Evolutionary conservation across 768 basidiomycete genomes (phyloP), one percentile per base, ranked within the genome.

Genomic region (Phylloporus scabripes): DNA sequence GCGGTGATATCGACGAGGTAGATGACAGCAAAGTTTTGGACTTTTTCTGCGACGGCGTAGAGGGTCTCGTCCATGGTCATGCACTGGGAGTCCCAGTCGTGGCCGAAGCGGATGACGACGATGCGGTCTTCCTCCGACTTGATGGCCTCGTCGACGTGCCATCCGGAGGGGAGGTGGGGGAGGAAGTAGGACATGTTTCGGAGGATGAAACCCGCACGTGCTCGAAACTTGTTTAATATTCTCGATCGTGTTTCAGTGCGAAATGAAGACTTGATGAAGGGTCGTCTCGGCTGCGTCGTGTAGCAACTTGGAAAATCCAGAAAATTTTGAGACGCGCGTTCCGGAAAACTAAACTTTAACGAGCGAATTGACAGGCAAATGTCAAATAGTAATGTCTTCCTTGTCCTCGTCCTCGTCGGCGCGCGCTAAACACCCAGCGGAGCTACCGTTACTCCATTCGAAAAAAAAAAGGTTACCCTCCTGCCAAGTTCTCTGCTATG

Each of bases 61-160:
- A 97, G 80, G 1, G 92, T 95, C 69, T 98, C 95, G 73, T 98
- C 96, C 93, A 98, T 96, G 15, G 85, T 87, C 96, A 98, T 97
- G 72, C 95, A 98, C 56, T 96, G 85, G 0, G 77, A 71, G 66
- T 98, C 91, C 83, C 85, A 87, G 67, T 94, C 93, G 63, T 92
- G 89, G 0, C 94, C 95, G 63, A 97, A 98, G 4, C 94, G 84
- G 41, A 97, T 84, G 46, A 92, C 88, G 21, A 97, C 95, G 29
- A 96, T 80, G 37, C 96, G 80, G 61, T 96, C 92, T 66, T 99
- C 96, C 68, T 99, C 96, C 0, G 92, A 94, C 57, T 96, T 91
- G 69, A 99, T 98, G 7, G 96, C 92, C 65, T 97, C 94, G 63
- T 99, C 96, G 52, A 99, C 96, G 64, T 99, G 96, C 95, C 95